Percentiles rank a stretch among this genome's conserved stretches.
Evolutionary conservation across 257 asterid species (phyloP).

Genomic region (Scutellaria galericulata): DNA sequence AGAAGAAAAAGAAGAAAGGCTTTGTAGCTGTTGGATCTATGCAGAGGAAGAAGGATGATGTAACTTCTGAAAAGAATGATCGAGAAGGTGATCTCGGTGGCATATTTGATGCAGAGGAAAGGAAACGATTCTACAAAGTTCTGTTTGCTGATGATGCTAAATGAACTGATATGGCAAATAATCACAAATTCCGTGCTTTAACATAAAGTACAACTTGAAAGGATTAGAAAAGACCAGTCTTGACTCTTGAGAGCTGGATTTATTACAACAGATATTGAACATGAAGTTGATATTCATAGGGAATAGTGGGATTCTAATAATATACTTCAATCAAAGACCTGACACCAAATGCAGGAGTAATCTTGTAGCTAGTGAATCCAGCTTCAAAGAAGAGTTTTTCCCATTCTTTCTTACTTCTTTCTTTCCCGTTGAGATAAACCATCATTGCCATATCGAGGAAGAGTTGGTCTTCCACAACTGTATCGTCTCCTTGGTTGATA

Average conservation of each 20-base stretch:
- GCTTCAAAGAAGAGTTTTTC: slow-evolving; percentile 41
- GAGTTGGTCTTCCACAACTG: slow-evolving; percentile 28
- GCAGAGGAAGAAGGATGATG: slow-evolving; percentile 36
- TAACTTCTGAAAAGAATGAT: slow-evolving; percentile 41
- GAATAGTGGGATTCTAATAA: slow-evolving; percentile 12
- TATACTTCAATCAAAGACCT: slow-evolving; percentile 50
- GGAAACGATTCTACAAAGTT: slow-evolving; percentile 75
- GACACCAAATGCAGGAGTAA: slow-evolving; percentile 40
- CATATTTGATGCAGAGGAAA: slow-evolving; percentile 85
- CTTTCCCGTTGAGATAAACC: slow-evolving; percentile 33
- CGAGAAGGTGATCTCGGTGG: slow-evolving; percentile 76
- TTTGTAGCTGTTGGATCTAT: slow-evolving; percentile 40
- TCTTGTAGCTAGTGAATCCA: slow-evolving; percentile 45
- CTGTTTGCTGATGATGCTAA: slow-evolving; percentile 66
- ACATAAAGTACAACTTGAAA: background rate
- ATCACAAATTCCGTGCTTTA: too few relatives aligned
- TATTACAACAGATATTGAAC: background rate
- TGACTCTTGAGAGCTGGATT: slow-evolving; percentile 1
- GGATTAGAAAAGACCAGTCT: background rate
- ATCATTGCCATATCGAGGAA: slow-evolving; percentile 39
- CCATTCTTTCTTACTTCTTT: slow-evolving; percentile 52
- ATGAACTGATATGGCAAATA: slow-evolving; percentile 27
- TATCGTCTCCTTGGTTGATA: background rate
- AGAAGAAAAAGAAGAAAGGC: slow-evolving; percentile 73
- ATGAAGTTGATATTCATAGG: background rate